Conservation (phyloP, 805 yeast species). For the Lipomyces chichibuensis region DNA sequence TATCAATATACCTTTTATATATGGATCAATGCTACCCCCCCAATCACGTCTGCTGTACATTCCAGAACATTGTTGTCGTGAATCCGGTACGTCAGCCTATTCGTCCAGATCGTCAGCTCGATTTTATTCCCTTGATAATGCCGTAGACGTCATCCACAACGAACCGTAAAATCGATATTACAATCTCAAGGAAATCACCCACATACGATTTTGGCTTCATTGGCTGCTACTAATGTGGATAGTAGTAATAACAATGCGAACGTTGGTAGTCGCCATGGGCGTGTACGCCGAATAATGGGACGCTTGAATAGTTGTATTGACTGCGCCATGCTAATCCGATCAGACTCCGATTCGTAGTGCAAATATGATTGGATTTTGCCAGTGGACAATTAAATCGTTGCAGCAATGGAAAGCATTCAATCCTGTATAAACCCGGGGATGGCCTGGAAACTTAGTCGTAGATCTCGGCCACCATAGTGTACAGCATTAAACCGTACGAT, state of each 20-base stretch:
- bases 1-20: constrained; percentile 54
- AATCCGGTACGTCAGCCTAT: constrained; percentile 49
- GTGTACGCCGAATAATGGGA: not conserved
- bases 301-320: not conserved
- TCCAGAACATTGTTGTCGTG: constrained; percentile 81
- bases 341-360: not conserved
- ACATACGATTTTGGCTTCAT: not conserved
- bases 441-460: not conserved
- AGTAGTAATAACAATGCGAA: not conserved
- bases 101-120: not conserved
- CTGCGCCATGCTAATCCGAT: not conserved
- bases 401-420: not conserved
- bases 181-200: not conserved
- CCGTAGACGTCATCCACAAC: not conserved
- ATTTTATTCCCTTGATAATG: not conserved
- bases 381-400: not conserved
- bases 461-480: not conserved
- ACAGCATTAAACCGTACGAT: no score
- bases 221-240: constrained; percentile 1
- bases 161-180: not conserved
- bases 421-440: not conserved
- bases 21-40: constrained; percentile 77
- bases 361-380: not conserved
- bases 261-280: not conserved
- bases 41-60: constrained; percentile 85